Evolutionary conservation across 306 rosid genomes (phyloP), one percentile per base, ranked within the genome.

Genomic region (Prunus armeniaca): DNA sequence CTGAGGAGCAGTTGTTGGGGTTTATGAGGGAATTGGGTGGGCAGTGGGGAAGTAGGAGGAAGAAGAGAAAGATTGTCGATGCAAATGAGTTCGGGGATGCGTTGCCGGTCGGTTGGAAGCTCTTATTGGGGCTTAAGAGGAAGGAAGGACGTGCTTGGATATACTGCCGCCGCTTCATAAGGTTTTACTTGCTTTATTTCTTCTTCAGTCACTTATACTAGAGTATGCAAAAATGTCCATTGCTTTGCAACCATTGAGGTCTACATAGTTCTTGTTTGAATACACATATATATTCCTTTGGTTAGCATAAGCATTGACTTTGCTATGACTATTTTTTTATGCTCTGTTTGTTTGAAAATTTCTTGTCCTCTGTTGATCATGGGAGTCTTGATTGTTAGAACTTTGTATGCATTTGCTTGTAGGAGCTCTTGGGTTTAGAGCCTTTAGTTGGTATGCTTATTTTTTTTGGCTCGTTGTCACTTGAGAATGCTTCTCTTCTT

Each of bases 21-120:
- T 93, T 90, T 80, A 79, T 90, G 89, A 89, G 94, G 78, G 90
- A 86, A n/a, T 82, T 93, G 81, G 88, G 65, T 8, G 97, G 97
- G 20, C 88, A 90, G 34, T 93, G 97, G 97, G 97, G 92, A 0
- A 93, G 97, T 66, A 81, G 96, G 79, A 82, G 97, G 84, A 93
- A 81, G 87, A 91, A 83, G 90, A 87, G 97, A 64, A 87, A 87
- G 86, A 87, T 93, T 25, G 97, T 93, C 6, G 96, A 90, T 3
- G 94, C 97, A 0, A 74, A 56, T 0, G 83, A 80, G 70, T 93
- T 93, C 8, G 97, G 94, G 2, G 85, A 90, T 25, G 79, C 86
- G 0, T 79, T 93, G 73, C 97, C 97, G 0, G 38, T 87, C 2
- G 92, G 89, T 22, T 93, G 97, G 97, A 93, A 89, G 87, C 92